These are phyloP conservation scores for Globisporangium parvum DNA, from an alignment of 352 stramenopile genomes.

Conservation along the genomic window DNA sequence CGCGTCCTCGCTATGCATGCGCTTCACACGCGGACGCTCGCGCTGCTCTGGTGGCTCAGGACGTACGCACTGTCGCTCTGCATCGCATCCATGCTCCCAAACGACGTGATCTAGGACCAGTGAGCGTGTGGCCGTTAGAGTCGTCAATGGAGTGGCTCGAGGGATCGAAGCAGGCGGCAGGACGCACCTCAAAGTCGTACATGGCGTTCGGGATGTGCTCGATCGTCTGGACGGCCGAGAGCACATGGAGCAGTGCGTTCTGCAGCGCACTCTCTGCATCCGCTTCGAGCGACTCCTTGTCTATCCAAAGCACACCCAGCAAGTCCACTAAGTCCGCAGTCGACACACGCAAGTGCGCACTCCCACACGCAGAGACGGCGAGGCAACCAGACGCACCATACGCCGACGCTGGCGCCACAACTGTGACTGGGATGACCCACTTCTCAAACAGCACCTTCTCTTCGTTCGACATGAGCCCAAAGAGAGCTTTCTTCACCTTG, in stretches of 20 bases:
- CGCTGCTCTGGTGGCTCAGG: slow-evolving; percentile 20
- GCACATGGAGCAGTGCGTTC: slow-evolving; percentile 63
- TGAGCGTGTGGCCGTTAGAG: no score
- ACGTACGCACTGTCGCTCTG: slow-evolving; percentile 37
- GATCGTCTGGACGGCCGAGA: slow-evolving; percentile 68
- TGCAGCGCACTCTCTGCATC: slow-evolving; percentile 67
- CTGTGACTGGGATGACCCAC: slow-evolving; percentile 64
- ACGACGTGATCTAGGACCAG: slow-evolving; percentile 31
- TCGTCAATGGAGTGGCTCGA: no score
- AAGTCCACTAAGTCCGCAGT: background rate
- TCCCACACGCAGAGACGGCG: no score
- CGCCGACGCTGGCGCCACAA: slow-evolving; percentile 37
- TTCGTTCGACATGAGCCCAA: slow-evolving; percentile 81
- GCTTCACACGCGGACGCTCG: slow-evolving; percentile 32
- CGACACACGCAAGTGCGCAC: background rate
- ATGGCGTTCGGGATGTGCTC: slow-evolving; percentile 76
- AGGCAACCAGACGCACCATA: slow-evolving; percentile 19
- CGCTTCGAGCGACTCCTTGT: slow-evolving; percentile 41
- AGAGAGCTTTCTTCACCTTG: slow-evolving; percentile 79
- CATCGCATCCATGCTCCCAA: slow-evolving; percentile 39
- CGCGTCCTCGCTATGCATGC: no score
- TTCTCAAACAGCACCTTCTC: slow-evolving; percentile 85
- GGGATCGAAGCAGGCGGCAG: no score
- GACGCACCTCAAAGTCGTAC: slow-evolving; percentile 75
- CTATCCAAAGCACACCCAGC: slow-evolving; percentile 10